A percentile compares a stretch with the other conserved stretches of the same genome.
Evolutionary conservation across 1,284 basidiomycete genomes (phyloP).

Genomic region (Malassezia equina): DNA sequence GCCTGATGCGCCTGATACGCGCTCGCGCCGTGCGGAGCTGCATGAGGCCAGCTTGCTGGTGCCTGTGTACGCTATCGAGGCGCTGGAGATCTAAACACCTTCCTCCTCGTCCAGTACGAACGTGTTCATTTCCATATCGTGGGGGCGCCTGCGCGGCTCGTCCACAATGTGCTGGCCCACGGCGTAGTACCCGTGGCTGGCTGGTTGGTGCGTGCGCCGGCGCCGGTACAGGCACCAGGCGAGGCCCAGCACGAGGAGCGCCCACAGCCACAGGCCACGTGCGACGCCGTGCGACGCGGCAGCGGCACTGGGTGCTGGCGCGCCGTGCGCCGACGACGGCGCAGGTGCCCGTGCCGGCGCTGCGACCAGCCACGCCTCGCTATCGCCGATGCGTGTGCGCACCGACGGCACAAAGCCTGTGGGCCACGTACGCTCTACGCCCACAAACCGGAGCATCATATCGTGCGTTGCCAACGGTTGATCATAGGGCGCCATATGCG

Average conservation of each 20-base stretch:
- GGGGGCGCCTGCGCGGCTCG: not conserved
- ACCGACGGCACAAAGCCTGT: constrained; percentile 60
- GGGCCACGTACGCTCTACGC: constrained; percentile 68
- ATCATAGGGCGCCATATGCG: constrained; percentile 66
- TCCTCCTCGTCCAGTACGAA: constrained; percentile 12
- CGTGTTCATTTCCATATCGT: constrained; percentile 8
- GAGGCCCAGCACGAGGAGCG: constrained; percentile 63
- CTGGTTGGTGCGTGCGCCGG: constrained; percentile 50
- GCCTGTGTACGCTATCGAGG: constrained; percentile 13
- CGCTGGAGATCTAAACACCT: constrained; percentile 10
- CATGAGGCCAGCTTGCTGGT: constrained; percentile 18
- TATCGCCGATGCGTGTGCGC: constrained; percentile 66
- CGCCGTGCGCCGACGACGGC: constrained; percentile 31
- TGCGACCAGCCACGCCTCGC: constrained; percentile 51
- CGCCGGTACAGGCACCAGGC: constrained; percentile 67
- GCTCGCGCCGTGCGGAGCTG: constrained; percentile 11
- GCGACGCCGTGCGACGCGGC: not conserved
- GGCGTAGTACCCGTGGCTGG: constrained; percentile 5
- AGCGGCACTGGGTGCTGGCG: not conserved
- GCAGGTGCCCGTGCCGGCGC: constrained; percentile 15
- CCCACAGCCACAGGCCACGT: constrained; percentile 53
- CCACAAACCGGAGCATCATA: constrained; percentile 63
- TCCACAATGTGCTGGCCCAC: constrained; percentile 9
- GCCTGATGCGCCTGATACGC: not conserved
- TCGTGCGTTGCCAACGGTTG: constrained; percentile 79